These are phyloP conservation scores for Lodderomyces metapsilosis DNA, from an alignment of 1,139 yeast genomes.

Conservation along the genomic window DNA sequence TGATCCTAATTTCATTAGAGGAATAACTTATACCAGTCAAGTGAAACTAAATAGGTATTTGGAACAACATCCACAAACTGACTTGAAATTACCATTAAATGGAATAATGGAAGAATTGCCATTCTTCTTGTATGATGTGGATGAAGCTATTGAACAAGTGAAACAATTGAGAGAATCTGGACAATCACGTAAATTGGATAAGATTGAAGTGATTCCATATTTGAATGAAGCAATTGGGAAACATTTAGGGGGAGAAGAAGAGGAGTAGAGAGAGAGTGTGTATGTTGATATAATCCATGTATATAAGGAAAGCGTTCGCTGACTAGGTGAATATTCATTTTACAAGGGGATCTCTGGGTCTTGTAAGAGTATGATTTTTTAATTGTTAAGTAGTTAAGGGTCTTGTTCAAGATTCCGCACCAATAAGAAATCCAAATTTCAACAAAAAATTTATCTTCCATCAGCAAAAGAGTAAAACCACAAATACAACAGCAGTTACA, in stretches of 20 bases:
- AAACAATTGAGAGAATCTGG: slow-evolving; percentile 38
- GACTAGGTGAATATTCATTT: no score
- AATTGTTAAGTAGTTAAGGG: no score
- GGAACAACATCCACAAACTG: slow-evolving; percentile 19
- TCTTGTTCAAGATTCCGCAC: no score
- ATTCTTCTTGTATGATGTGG: slow-evolving; percentile 43
- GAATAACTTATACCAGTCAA: slow-evolving; percentile 65
- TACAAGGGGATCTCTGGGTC: no score
- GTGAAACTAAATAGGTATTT: slow-evolving; percentile 51
- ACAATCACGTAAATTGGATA: slow-evolving; percentile 28
- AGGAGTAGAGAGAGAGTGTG: not conserved
- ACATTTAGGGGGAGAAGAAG: slow-evolving; percentile 13
- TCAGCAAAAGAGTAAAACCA: not conserved
- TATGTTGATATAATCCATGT: no score
- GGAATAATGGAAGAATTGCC: slow-evolving; percentile 46
- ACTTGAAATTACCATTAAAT: slow-evolving; percentile 30
- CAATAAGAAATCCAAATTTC: no score
- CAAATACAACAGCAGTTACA: not conserved
- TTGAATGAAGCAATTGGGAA: slow-evolving; percentile 32
- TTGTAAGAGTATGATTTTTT: no score
- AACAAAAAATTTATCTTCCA: no score
- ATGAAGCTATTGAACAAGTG: slow-evolving; percentile 56
- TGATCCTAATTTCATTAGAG: slow-evolving; percentile 55
- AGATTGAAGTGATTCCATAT: slow-evolving; percentile 44
- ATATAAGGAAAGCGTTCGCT: no score